A percentile compares a stretch with the other conserved stretches of the same genome.
Evolutionary conservation across 225 moss, liverwort and hornwort genomes (phyloP).

Genomic region (Physcomitrellopsis africana): DNA sequence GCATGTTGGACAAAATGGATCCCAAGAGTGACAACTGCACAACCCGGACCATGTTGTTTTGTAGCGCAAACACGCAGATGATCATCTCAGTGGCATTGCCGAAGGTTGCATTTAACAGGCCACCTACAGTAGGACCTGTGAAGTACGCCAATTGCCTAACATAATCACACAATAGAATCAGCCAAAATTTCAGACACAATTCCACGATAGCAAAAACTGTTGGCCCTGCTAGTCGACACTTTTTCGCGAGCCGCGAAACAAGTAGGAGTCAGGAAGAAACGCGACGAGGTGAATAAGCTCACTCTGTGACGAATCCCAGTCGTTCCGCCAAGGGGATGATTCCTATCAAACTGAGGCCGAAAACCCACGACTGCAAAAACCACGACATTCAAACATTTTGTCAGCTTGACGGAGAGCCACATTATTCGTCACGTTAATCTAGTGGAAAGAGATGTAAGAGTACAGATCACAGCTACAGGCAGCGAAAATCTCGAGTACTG

Average conservation of each 20-base stretch:
- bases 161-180: neutral
- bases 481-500: neutral
- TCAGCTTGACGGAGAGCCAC: conserved; percentile 6
- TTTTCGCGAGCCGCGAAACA: neutral
- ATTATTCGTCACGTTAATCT: neutral
- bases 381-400: neutral
- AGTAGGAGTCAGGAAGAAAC: neutral
- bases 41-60: conserved; percentile 77
- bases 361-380: conserved; percentile 58
- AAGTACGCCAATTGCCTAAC: conserved; percentile 63
- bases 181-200: neutral
- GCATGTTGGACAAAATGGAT: conserved; percentile 90
- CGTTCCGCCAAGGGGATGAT: conserved; percentile 83
- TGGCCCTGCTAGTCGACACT: too few relatives aligned
- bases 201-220: too few relatives aligned
- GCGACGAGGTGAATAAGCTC: conserved; percentile 31
- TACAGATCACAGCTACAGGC: neutral
- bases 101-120: conserved; percentile 84
- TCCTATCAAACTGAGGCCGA: conserved; percentile 69
- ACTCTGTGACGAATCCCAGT: conserved; percentile 84
- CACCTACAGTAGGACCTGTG: conserved; percentile 71
- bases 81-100: conserved; percentile 94
- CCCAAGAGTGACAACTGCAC: conserved; percentile 89
- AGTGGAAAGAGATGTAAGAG: neutral
- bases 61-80: conserved; percentile 78